These are phyloP conservation scores for Rhodotorula babjevae DNA, from an alignment of 768 basidiomycete genomes.

Conservation along the genomic window DNA sequence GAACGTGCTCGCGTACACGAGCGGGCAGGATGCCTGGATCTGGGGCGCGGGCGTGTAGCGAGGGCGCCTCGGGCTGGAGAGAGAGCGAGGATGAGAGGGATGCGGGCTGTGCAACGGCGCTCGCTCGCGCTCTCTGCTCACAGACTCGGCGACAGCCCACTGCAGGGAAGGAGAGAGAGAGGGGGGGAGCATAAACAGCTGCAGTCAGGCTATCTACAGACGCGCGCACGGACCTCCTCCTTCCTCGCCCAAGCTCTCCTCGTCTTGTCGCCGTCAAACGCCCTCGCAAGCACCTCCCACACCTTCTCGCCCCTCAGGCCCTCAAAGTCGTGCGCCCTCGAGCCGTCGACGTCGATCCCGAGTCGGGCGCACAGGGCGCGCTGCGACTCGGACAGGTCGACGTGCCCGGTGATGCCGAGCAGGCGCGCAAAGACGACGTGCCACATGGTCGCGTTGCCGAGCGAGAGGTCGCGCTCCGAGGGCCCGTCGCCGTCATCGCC, in stretches of 20 bases:
- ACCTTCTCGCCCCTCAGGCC: background rate
- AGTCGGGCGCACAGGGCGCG: background rate
- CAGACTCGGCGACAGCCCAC: too few species aligned
- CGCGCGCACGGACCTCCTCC: background rate
- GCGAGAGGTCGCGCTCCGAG: conserved; percentile 12
- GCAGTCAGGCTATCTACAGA: too few species aligned
- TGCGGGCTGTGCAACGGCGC: too few species aligned
- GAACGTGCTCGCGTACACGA: conserved; percentile 31
- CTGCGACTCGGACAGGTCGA: background rate
- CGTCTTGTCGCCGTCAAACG: background rate
- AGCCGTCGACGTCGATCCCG: background rate
- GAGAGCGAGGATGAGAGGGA: too few species aligned
- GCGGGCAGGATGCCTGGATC: conserved; percentile 16
- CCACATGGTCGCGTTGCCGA: conserved; percentile 33
- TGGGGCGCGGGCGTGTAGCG: conserved; percentile 27
- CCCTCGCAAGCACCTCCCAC: background rate
- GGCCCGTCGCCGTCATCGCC: conserved; percentile 7
- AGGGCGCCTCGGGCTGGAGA: too few species aligned
- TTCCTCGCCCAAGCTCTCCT: background rate
- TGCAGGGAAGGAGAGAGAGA: too few species aligned
- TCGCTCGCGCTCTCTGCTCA: too few species aligned
- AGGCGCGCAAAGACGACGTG: conserved; percentile 7
- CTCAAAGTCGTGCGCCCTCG: background rate
- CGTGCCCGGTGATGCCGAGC: background rate
- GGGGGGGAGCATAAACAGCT: too few species aligned